Evolutionary conservation across 106 monocot genomes (phyloP).

Genomic region (Dendrobium nobile): DNA sequence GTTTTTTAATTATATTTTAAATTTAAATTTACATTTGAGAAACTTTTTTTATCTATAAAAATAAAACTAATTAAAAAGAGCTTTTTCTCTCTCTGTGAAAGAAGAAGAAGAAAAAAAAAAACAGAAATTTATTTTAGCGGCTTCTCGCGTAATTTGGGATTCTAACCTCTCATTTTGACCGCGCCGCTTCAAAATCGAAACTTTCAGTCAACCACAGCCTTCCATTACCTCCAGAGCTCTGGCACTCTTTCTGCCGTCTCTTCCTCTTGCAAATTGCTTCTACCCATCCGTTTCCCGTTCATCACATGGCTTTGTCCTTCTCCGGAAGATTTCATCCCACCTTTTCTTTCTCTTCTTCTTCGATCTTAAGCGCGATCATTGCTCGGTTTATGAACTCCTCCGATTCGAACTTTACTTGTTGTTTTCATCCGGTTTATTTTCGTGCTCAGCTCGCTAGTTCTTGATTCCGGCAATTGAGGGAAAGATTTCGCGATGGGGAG

Average conservation of each 20-base stretch:
- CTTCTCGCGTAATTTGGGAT: too few relatives aligned
- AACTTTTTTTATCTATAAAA: too few relatives aligned
- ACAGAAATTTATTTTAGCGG: too few relatives aligned
- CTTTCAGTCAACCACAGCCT: neutral
- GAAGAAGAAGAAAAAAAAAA: too few relatives aligned
- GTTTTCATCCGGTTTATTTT: constrained; percentile 3
- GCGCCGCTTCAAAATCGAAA: neutral
- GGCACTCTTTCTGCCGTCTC: neutral
- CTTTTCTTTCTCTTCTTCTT: constrained; percentile 6
- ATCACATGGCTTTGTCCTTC: constrained; percentile 5
- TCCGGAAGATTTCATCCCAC: neutral
- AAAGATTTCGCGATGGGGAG: constrained; percentile 7
- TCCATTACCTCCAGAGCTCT: neutral
- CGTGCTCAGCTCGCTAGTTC: neutral
- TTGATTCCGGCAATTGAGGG: neutral
- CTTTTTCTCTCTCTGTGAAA: too few relatives aligned
- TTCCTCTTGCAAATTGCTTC: too few relatives aligned
- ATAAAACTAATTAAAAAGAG: too few relatives aligned
- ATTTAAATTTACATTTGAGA: too few relatives aligned
- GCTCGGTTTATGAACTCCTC: neutral
- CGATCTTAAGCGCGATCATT: neutral
- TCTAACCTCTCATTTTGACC: neutral
- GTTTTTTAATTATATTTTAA: too few relatives aligned
- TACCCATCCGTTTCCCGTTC: neutral
- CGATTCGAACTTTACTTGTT: neutral